These are phyloP conservation scores for Chalciporus pseudorubinellus DNA, from an alignment of 768 basidiomycete genomes.

Conservation along the genomic window DNA sequence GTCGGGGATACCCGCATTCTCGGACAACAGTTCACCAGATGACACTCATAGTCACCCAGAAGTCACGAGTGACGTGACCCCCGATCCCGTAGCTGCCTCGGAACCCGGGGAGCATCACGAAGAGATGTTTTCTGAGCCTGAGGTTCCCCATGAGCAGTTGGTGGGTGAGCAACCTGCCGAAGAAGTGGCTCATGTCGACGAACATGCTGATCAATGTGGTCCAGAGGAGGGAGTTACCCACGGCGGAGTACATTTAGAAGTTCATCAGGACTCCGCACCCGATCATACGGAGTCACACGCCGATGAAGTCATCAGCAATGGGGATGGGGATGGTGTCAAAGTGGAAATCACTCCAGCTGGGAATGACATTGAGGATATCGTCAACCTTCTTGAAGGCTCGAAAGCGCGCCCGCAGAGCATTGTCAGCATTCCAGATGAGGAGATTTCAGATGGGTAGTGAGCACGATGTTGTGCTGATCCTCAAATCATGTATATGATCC, in stretches of 20 bases:
- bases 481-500: slow-evolving; percentile 22
- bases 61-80: slow-evolving; percentile 7
- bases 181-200: slow-evolving; percentile 6
- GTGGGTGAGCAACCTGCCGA: slow-evolving; percentile 5
- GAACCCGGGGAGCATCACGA: slow-evolving; percentile 7
- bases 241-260: slow-evolving; percentile 13
- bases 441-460: slow-evolving; percentile 55
- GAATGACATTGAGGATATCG: slow-evolving; percentile 60
- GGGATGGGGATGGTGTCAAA: slow-evolving; percentile 9
- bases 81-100: slow-evolving; percentile 6
- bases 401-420: slow-evolving; percentile 45
- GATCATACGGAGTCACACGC: slow-evolving; percentile 14
- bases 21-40: slow-evolving; percentile 19
- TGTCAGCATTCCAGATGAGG: slow-evolving; percentile 53
- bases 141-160: slow-evolving; percentile 11
- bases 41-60: slow-evolving; percentile 16
- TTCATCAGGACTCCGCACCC: background rate
- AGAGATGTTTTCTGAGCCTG: slow-evolving; percentile 11
- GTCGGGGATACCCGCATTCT: slow-evolving; percentile 10
- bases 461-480: slow-evolving; percentile 8
- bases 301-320: slow-evolving; percentile 9
- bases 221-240: slow-evolving; percentile 9
- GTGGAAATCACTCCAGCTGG: slow-evolving; percentile 15
- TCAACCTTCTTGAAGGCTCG: slow-evolving; percentile 57
- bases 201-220: background rate